These are phyloP conservation scores for Candida stauntonica DNA, from an alignment of 805 yeast species.

Conservation along the genomic window DNA sequence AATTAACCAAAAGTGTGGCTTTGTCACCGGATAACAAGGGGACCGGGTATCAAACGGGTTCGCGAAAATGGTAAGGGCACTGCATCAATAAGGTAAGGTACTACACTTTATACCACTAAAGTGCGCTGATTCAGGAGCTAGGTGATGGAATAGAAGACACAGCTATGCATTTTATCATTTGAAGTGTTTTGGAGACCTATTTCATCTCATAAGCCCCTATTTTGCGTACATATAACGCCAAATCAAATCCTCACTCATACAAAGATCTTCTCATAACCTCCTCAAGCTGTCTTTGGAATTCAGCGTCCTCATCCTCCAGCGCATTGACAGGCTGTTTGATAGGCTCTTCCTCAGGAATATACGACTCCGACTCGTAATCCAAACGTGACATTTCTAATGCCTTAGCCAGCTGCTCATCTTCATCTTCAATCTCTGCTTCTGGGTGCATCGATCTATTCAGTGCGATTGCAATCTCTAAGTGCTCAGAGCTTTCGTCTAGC, in stretches of 20 bases:
- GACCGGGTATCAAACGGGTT: neutral
- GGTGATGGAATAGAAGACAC: too few species aligned
- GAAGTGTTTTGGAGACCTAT: too few species aligned
- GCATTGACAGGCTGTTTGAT: neutral
- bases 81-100: too few species aligned
- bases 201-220: too few species aligned
- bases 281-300: constrained; percentile 16
- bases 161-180: too few species aligned
- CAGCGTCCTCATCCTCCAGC: constrained; percentile 10
- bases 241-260: constrained; percentile 8
- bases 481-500: constrained; percentile 18
- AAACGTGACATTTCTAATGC: constrained; percentile 13
- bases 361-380: constrained; percentile 13
- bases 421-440: constrained; percentile 4
- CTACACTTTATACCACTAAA: too few species aligned
- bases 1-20: too few species aligned
- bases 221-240: too few species aligned
- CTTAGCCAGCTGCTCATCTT: constrained; percentile 11
- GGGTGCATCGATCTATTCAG: constrained; percentile 21
- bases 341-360: neutral
- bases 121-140: too few species aligned
- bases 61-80: neutral
- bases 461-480: constrained; percentile 26
- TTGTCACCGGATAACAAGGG: neutral
- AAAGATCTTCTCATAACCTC: constrained; percentile 26